Evolutionary conservation across 805 yeast species (phyloP).

Genomic region (Pichia pseudocactophila): DNA sequence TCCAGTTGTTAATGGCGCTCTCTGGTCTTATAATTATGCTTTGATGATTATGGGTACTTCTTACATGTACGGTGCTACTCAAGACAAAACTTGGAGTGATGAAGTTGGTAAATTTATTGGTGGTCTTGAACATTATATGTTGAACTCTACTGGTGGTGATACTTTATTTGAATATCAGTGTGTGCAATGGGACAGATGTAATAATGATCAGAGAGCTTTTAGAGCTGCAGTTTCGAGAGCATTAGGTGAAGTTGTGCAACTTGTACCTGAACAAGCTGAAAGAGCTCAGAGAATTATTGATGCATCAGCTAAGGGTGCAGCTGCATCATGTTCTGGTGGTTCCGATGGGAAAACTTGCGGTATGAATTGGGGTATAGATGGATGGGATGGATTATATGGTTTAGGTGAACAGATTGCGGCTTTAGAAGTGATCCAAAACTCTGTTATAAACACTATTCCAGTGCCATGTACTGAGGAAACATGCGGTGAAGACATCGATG

Average conservation of each 20-base stretch:
- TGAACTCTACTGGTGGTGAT: slow-evolving; percentile 11
- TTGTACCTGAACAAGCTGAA: slow-evolving; percentile 42
- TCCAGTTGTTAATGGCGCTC: slow-evolving; percentile 35
- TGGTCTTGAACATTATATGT: slow-evolving; percentile 36
- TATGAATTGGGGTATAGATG: slow-evolving; percentile 46
- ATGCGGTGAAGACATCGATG: slow-evolving; percentile 6
- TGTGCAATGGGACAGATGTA: slow-evolving; percentile 41
- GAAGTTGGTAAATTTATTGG: slow-evolving; percentile 31
- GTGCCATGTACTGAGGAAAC: slow-evolving; percentile 9
- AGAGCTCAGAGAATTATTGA: slow-evolving; percentile 26
- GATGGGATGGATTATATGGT: slow-evolving; percentile 62
- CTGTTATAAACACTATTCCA: slow-evolving; percentile 30
- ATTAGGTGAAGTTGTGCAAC: slow-evolving; percentile 15
- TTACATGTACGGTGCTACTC: slow-evolving; percentile 53
- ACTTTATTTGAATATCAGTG: slow-evolving; percentile 59
- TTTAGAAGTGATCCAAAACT: slow-evolving; percentile 53
- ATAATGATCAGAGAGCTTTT: slow-evolving; percentile 72
- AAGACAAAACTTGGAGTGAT: slow-evolving; percentile 33
- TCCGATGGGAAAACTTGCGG: slow-evolving; percentile 72
- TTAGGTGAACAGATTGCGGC: slow-evolving; percentile 77
- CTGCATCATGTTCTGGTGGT: slow-evolving; percentile 66
- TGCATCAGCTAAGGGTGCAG: slow-evolving; percentile 58
- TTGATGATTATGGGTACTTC: slow-evolving; percentile 61
- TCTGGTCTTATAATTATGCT: slow-evolving; percentile 70
- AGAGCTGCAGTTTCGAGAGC: slow-evolving; percentile 30